Evolutionary conservation across 2,329 filamentous ascomycete genomes (phyloP).

Genomic region (Exserohilum rostratum): DNA sequence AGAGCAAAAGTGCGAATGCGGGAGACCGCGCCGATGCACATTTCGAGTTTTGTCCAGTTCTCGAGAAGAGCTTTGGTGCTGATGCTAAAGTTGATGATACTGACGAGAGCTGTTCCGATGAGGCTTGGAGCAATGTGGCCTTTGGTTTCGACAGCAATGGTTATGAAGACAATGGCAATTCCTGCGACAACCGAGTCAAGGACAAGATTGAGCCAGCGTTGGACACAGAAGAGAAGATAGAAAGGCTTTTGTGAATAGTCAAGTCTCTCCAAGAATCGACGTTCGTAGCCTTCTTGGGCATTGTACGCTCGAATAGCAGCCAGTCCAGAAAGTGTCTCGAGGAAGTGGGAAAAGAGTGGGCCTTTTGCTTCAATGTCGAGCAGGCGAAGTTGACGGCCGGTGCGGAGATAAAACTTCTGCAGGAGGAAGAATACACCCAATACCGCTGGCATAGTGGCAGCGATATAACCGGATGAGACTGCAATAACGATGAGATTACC

Average conservation of each 20-base stretch:
- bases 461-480: slow-evolving; percentile 18
- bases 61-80: slow-evolving; percentile 54
- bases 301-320: slow-evolving; percentile 57
- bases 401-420: slow-evolving; percentile 53
- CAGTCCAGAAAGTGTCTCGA: slow-evolving; percentile 55
- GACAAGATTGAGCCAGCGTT: slow-evolving; percentile 49
- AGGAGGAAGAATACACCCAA: slow-evolving; percentile 46
- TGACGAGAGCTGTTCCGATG: slow-evolving; percentile 58
- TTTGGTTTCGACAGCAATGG: slow-evolving; percentile 37
- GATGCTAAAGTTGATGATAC: slow-evolving; percentile 57
- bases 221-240: slow-evolving; percentile 45
- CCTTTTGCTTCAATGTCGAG: slow-evolving; percentile 59
- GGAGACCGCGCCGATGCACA: slow-evolving; percentile 60
- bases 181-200: slow-evolving; percentile 44
- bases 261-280: slow-evolving; percentile 23
- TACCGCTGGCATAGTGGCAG: slow-evolving; percentile 17
- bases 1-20: slow-evolving; percentile 57
- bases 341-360: slow-evolving; percentile 56
- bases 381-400: slow-evolving; percentile 54
- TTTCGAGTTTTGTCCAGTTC: slow-evolving; percentile 63
- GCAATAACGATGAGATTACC: slow-evolving; percentile 21
- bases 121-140: slow-evolving; percentile 51
- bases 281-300: slow-evolving; percentile 41
- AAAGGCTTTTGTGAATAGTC: slow-evolving; percentile 48
- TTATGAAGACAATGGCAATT: slow-evolving; percentile 40